Conservation (phyloP, 352 stramenopile genomes). For the Albugo candida region DNA sequence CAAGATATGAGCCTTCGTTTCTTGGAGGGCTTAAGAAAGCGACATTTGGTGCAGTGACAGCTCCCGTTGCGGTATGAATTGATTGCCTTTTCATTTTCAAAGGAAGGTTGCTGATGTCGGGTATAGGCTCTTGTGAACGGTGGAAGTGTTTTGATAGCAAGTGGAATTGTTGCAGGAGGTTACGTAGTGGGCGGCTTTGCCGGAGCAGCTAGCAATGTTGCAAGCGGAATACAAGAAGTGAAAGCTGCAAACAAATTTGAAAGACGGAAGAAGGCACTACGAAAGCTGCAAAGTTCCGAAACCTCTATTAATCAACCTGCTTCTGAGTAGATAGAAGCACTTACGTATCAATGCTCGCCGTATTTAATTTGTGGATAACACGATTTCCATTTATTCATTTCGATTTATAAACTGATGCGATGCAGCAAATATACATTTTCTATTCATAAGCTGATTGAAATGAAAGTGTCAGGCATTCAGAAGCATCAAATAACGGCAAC, state of each 20-base stretch:
- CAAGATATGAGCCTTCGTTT: conserved; percentile 19
- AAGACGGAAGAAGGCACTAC: background rate
- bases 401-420: too few species aligned
- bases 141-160: conserved; percentile 49
- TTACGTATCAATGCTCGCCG: too few species aligned
- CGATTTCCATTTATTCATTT: too few species aligned
- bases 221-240: conserved; percentile 59
- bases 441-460: too few species aligned
- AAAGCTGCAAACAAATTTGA: conserved; percentile 13
- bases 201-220: conserved; percentile 60
- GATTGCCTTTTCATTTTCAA: background rate
- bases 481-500: too few species aligned
- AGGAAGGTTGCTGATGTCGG: background rate
- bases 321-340: too few species aligned
- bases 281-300: too few species aligned
- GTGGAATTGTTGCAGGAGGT: conserved; percentile 49
- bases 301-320: too few species aligned
- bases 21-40: conserved; percentile 75
- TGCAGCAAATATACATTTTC: too few species aligned
- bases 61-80: conserved; percentile 46
- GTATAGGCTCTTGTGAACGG: conserved; percentile 50
- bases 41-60: conserved; percentile 57
- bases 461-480: too few species aligned
- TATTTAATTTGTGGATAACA: too few species aligned
- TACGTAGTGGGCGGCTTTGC: conserved; percentile 71